phyloP scores from a whole-genome alignment of 2,329 filamentous ascomycete genomes.

The Penicillium olsonii region DNA sequence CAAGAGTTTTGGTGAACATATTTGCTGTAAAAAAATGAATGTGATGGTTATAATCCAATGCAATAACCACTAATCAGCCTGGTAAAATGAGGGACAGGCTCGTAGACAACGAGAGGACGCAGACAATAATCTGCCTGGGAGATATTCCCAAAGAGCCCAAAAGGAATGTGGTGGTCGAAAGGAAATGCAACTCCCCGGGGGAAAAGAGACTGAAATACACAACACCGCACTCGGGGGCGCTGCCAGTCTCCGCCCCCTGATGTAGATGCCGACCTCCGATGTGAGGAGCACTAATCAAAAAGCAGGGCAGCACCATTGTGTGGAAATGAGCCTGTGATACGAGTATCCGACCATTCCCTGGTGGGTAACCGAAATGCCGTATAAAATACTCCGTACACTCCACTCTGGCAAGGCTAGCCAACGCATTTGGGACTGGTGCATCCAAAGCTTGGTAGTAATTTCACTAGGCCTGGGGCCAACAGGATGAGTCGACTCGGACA shows the following conservation, averaged over 20 bases:
- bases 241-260: slow-evolving; percentile 3
- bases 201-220: slow-evolving; percentile 9
- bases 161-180: slow-evolving; percentile 9
- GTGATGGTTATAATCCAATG: slow-evolving; percentile 25
- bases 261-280: slow-evolving; percentile 7
- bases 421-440: background rate
- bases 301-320: background rate
- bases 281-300: slow-evolving; percentile 7
- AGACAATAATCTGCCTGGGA: slow-evolving; percentile 47
- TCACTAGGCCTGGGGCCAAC: background rate
- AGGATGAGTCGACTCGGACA: background rate
- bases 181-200: slow-evolving; percentile 8
- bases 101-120: slow-evolving; percentile 56
- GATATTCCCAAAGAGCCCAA: slow-evolving; percentile 19
- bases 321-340: slow-evolving; percentile 9
- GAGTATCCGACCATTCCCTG: background rate
- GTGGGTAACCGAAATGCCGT: background rate
- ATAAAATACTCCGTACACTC: background rate
- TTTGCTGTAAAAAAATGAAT: slow-evolving; percentile 31
- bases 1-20: slow-evolving; percentile 40
- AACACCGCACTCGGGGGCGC: background rate
- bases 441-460: background rate
- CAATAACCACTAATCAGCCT: slow-evolving; percentile 38
- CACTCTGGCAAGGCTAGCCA: background rate
- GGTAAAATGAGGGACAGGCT: slow-evolving; percentile 31